A percentile compares a stretch with the other conserved stretches of the same genome.
Conservation (phyloP, 257 asterid genomes). For the Leonotis leonurus region DNA sequence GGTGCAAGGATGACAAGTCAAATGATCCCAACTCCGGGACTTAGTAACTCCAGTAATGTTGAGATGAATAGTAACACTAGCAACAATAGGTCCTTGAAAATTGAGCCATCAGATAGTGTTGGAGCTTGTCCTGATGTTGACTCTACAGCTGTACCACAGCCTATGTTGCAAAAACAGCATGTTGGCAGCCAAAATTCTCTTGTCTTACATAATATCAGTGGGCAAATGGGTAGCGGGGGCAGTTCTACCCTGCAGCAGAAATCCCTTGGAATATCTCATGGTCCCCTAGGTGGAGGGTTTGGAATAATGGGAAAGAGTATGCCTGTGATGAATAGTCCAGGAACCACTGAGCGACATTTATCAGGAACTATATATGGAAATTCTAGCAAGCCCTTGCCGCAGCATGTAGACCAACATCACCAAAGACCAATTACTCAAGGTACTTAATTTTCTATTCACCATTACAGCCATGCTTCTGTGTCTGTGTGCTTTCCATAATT, state of each 20-base stretch:
- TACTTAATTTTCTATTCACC: constrained; percentile 21
- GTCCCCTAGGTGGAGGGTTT: constrained; percentile 53
- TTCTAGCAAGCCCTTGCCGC: constrained; percentile 50
- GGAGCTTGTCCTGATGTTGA: constrained; percentile 56
- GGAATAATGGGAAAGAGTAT: constrained; percentile 53
- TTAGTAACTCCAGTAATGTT: constrained; percentile 40
- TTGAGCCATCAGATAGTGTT: constrained; percentile 46
- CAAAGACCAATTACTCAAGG: constrained; percentile 57
- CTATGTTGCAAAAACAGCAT: constrained; percentile 70
- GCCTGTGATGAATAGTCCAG: constrained; percentile 47
- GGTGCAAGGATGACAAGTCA: constrained; percentile 75
- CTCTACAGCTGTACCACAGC: constrained; percentile 49
- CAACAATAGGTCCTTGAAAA: constrained; percentile 42
- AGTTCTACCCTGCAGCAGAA: constrained; percentile 73
- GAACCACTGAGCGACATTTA: constrained; percentile 50
- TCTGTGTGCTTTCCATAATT: not conserved
- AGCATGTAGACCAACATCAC: constrained; percentile 58
- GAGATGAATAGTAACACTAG: constrained; percentile 35
- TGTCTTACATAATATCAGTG: constrained; percentile 70
- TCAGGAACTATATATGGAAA: constrained; percentile 44
- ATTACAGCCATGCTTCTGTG: not conserved
- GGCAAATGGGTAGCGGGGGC: constrained; percentile 76
- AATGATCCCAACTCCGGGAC: constrained; percentile 98
- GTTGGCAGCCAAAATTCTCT: constrained; percentile 75
- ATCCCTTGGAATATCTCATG: constrained; percentile 62